These are phyloP conservation scores for Corrigiola litoralis DNA, from an alignment of 179 eudicot species.

Conservation along the genomic window DNA sequence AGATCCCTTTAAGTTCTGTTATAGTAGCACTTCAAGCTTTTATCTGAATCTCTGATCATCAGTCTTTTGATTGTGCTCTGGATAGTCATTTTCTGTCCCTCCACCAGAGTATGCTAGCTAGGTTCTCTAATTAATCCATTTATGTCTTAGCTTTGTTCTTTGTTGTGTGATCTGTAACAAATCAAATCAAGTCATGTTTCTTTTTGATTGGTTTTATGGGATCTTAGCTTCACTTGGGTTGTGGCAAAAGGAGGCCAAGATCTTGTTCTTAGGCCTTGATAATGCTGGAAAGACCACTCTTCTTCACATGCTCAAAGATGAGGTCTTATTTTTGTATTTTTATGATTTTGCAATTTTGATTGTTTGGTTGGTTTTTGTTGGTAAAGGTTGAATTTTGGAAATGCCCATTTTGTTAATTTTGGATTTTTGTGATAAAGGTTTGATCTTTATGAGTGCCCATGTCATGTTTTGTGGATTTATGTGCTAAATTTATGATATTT, in stretches of 20 bases:
- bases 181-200: conserved; percentile 40
- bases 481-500: not conserved
- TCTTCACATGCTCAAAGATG: conserved; percentile 79
- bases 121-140: too few relatives aligned
- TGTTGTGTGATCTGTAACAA: not conserved
- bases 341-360: not conserved
- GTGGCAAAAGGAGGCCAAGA: conserved; percentile 67
- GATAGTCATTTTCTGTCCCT: too few relatives aligned
- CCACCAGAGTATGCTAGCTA: too few relatives aligned
- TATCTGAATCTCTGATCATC: too few relatives aligned
- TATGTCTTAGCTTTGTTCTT: too few relatives aligned
- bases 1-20: too few relatives aligned
- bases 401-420: not conserved
- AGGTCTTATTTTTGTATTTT: conserved; percentile 31
- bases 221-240: conserved; percentile 60
- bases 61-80: too few relatives aligned
- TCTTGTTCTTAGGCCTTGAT: conserved; percentile 66
- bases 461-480: not conserved
- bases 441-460: not conserved
- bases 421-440: too few relatives aligned
- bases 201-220: conserved; percentile 68
- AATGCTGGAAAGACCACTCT: conserved; percentile 74
- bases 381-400: not conserved
- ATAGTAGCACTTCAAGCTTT: too few relatives aligned
- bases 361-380: not conserved